Base-by-base conservation (phyloP, 192 early-diverging fungal genomes). In the Coemansia erecta region DNA sequence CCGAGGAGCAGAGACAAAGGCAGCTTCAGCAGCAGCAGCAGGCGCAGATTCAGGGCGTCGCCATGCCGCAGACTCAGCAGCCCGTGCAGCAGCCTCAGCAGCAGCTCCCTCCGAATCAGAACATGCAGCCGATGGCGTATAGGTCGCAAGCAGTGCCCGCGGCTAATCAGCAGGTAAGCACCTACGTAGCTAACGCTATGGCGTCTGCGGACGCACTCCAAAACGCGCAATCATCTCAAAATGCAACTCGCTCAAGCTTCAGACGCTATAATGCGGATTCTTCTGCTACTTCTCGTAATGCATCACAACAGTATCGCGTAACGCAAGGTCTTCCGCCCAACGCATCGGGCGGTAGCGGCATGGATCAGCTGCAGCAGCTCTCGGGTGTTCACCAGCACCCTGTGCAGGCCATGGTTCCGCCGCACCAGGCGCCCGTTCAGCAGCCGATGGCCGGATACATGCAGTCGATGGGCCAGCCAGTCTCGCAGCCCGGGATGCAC, bases 151-250 rank as follows among this genome's bases (percentile, higher is more conserved):
- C 64, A 54, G 56, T 72, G 3, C 62, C 75, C 47, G 46, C 64
- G 9, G 62, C 66, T 24, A 61, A 70, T 44, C 75, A 72, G 61
- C 75, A 78, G 75, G 75, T 78, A 78, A 72, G 75, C 75, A 64
- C 62, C 35, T 68, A 68, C 59, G 69, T 55, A 51, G 55, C 51
- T 53, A 61, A 68, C 53, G 10, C 39, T 17, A 64, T 49, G 26
- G 48, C 62, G 41, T 53, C 57, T 37, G 62, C 51, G 24, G 69
- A 68, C 19, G 45, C 64, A 3, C 17, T 44, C 8, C 68, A 68
- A 57, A 56, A 63, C 42, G 43, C 42, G 4, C 50, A 31, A 31
- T 31, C 28, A 31, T 31, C 28, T 17, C 33, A 57, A 15, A 42
- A 55, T 19, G 19, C 64, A 5, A 49, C 61, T 19, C 65, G 54